Evolutionary conservation across 2,329 filamentous ascomycete species (phyloP).

Genomic region (Clarireedia hainanense): DNA sequence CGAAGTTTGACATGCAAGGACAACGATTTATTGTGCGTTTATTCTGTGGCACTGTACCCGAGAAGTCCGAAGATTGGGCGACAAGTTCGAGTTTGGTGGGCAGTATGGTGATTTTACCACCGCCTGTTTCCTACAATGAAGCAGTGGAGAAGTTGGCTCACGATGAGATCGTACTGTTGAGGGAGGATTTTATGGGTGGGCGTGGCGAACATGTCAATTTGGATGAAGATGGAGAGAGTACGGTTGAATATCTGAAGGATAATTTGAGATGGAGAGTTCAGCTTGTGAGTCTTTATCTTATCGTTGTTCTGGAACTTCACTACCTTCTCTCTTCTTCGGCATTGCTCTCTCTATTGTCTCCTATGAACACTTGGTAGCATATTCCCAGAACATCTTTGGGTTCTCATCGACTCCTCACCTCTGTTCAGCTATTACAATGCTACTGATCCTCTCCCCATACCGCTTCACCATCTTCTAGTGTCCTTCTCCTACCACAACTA

Average conservation of each 20-base stretch:
- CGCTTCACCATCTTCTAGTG: too few species aligned
- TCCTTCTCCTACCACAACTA: neutral
- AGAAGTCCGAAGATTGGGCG: slow-evolving; percentile 18
- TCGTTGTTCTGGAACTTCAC: too few species aligned
- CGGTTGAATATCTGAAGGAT: slow-evolving; percentile 15
- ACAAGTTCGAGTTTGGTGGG: slow-evolving; percentile 11
- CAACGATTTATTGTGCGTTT: slow-evolving; percentile 19
- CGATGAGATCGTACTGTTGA: slow-evolving; percentile 19
- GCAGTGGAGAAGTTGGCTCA: slow-evolving; percentile 13
- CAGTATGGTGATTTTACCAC: slow-evolving; percentile 21
- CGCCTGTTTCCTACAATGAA: slow-evolving; percentile 5
- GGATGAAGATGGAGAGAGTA: slow-evolving; percentile 8
- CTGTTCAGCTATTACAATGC: too few species aligned
- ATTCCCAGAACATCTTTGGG: too few species aligned
- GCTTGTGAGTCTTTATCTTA: slow-evolving; percentile 15
- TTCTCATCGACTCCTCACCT: too few species aligned
- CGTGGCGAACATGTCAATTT: neutral
- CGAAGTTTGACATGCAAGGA: slow-evolving; percentile 23
- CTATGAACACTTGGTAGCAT: too few species aligned
- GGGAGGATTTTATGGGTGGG: neutral
- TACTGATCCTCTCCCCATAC: too few species aligned
- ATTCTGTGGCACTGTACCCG: slow-evolving; percentile 20
- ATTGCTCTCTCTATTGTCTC: neutral
- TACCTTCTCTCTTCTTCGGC: neutral
- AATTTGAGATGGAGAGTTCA: slow-evolving; percentile 24